These are phyloP conservation scores for Clarireedia paspali DNA, from an alignment of 2,329 filamentous ascomycete genomes.

Conservation along the genomic window DNA sequence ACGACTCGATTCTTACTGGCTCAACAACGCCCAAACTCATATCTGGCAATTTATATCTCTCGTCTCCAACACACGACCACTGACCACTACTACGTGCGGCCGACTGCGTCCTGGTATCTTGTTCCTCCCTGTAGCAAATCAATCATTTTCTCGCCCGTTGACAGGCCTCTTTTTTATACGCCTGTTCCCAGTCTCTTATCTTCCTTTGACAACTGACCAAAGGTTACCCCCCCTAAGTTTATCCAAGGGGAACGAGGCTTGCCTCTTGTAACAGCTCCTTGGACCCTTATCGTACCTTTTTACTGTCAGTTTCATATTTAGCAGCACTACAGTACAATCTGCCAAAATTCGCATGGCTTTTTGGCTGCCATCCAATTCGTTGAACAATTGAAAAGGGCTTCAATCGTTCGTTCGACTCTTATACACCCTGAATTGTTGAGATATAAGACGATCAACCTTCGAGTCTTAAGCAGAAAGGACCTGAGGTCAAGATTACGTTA, in stretches of 20 bases:
- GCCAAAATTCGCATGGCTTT: slow-evolving; percentile 1
- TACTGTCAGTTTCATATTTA: slow-evolving; percentile 4
- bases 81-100: not conserved
- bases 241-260: not conserved
- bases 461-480: not conserved
- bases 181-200: not conserved
- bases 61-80: too few species aligned
- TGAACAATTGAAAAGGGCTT: not conserved
- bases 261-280: slow-evolving; percentile 1
- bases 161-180: not conserved
- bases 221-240: not conserved
- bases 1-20: too few species aligned
- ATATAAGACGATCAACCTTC: not conserved
- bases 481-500: not conserved
- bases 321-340: not conserved
- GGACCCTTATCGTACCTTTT: not conserved
- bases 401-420: not conserved
- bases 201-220: not conserved
- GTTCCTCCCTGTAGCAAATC: not conserved
- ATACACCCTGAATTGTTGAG: not conserved
- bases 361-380: not conserved
- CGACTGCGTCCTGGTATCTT: not conserved
- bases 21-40: too few species aligned
- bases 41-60: too few species aligned
- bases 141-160: not conserved